Evolutionary conservation across 441 rosid species (phyloP).

Genomic region (Adansonia rubrostipa): DNA sequence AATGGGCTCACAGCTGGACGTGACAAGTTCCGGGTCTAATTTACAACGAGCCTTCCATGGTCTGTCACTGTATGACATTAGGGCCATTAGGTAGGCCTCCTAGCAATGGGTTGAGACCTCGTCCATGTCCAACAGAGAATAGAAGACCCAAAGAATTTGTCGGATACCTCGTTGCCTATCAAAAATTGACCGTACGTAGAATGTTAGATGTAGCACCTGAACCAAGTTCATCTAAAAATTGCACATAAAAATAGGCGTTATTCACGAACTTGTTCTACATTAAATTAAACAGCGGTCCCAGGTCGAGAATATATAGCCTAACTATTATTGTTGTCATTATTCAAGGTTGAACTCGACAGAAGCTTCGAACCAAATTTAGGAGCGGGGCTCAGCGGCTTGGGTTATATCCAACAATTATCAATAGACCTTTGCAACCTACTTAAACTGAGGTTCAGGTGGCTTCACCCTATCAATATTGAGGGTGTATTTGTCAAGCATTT

Average conservation of each 20-base stretch:
- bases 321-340: background rate
- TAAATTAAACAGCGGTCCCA: background rate
- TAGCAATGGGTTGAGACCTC: background rate
- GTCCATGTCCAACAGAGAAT: background rate
- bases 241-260: background rate
- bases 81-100: background rate
- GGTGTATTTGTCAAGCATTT: background rate
- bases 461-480: background rate
- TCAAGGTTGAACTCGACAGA: background rate
- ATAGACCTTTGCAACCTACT: too few species aligned
- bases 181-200: background rate
- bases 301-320: background rate
- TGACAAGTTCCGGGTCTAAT: background rate
- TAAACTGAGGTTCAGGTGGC: too few species aligned
- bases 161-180: background rate
- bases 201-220: background rate
- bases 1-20: background rate
- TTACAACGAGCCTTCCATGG: background rate
- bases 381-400: background rate
- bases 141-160: background rate
- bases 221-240: background rate
- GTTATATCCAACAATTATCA: background rate
- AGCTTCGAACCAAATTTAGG: background rate
- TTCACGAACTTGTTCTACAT: background rate
- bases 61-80: background rate